Evolutionary conservation across 139 green algal genomes (phyloP).

Genomic region (Coelastrella sp.): DNA sequence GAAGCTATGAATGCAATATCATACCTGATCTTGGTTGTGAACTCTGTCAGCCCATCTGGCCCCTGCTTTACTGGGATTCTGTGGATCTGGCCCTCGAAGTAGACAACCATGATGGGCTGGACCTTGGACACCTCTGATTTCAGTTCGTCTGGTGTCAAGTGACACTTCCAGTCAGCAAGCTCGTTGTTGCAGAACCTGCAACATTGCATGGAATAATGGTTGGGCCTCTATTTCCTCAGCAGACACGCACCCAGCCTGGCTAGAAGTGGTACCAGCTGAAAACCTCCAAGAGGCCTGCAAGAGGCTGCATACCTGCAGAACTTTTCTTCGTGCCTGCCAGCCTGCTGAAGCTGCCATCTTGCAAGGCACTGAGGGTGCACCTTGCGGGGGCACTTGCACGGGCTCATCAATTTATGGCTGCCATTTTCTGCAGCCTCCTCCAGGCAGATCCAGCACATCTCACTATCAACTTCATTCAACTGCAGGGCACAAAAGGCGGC

Average conservation of each 20-base stretch:
- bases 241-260: background rate
- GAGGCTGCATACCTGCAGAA: constrained; percentile 60
- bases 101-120: constrained; percentile 79
- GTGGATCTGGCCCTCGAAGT: constrained; percentile 77
- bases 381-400: constrained; percentile 70
- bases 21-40: constrained; percentile 64
- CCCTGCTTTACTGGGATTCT: constrained; percentile 73
- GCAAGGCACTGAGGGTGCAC: constrained; percentile 72
- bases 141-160: constrained; percentile 66
- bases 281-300: no score
- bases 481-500: background rate
- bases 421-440: constrained; percentile 57
- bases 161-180: constrained; percentile 69
- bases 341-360: constrained; percentile 75
- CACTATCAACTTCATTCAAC: constrained; percentile 38
- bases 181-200: constrained; percentile 69
- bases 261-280: no score
- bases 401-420: constrained; percentile 49
- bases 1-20: constrained; percentile 35
- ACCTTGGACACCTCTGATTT: constrained; percentile 68
- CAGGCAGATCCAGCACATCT: constrained; percentile 79
- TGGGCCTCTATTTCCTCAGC: no score
- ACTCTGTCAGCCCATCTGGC: constrained; percentile 66
- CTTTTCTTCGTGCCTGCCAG: constrained; percentile 68
- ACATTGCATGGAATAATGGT: background rate